These are phyloP conservation scores for Cyanidium caldarium DNA, from an alignment of 23 red algal genomes.

Conservation along the genomic window DNA sequence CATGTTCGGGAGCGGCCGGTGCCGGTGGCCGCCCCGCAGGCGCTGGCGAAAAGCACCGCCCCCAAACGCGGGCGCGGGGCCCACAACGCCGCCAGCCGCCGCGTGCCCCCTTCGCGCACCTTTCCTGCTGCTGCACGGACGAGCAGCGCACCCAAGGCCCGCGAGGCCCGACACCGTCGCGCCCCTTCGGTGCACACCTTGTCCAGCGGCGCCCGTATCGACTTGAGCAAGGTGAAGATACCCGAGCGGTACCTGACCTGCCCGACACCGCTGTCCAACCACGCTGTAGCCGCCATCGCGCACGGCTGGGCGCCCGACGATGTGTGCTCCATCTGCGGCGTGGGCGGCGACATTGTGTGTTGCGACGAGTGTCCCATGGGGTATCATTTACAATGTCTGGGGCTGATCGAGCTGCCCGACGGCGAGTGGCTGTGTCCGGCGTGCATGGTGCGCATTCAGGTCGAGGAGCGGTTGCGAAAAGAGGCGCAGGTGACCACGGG, in stretches of 20 bases:
- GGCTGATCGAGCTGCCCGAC: not conserved
- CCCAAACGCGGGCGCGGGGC: too few relatives aligned
- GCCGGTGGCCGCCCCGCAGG: too few relatives aligned
- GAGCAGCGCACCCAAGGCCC: too few relatives aligned
- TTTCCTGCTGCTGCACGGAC: too few relatives aligned
- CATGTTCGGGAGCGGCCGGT: too few relatives aligned
- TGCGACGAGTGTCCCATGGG: constrained; percentile 9
- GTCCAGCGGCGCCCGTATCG: not conserved
- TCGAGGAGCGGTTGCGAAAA: not conserved
- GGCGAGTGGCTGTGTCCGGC: constrained; percentile 1
- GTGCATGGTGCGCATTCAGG: not conserved
- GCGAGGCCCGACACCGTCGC: too few relatives aligned
- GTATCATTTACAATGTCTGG: constrained; percentile 2
- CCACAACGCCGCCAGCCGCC: too few relatives aligned
- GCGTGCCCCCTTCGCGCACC: too few relatives aligned
- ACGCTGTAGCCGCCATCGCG: not conserved
- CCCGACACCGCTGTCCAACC: constrained; percentile 1
- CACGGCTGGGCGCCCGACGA: constrained; percentile 9
- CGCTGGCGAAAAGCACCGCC: too few relatives aligned
- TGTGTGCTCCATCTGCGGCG: constrained; percentile 1
- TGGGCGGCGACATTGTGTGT: constrained; percentile 6
- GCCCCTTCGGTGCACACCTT: not conserved
- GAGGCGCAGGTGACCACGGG: too few relatives aligned
- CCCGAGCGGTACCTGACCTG: not conserved
- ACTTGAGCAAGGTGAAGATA: not conserved